Evolutionary conservation across 2,329 filamentous ascomycete genomes (phyloP).

Genomic region (Epicoccum nigrum): DNA sequence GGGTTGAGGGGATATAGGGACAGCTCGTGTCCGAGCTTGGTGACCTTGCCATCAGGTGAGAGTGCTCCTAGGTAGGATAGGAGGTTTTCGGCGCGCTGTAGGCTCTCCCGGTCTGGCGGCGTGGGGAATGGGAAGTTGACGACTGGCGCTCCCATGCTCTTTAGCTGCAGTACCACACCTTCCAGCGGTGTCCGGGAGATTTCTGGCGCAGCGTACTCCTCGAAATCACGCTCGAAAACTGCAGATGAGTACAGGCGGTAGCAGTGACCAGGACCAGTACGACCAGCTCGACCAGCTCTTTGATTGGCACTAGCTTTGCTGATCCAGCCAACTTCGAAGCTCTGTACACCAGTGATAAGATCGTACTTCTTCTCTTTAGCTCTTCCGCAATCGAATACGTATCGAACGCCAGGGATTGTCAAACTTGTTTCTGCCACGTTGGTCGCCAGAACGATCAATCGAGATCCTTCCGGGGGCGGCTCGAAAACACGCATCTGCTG

Average conservation of each 20-base stretch:
- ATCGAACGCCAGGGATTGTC: constrained; percentile 92
- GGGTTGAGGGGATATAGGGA: constrained; percentile 90
- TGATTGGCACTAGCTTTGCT: constrained; percentile 96
- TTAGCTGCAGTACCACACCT: constrained; percentile 86
- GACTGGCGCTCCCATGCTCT: constrained; percentile 90
- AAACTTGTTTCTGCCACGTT: constrained; percentile 98
- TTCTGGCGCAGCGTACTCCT: constrained; percentile 85
- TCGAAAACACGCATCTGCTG: constrained; percentile 94
- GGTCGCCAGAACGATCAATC: constrained; percentile 88
- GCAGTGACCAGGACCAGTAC: constrained; percentile 94
- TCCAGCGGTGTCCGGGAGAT: constrained; percentile 91
- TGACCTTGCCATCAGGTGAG: constrained; percentile 73
- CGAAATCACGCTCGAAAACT: constrained; percentile 88
- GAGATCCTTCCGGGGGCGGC: constrained; percentile 77
- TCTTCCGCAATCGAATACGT: constrained; percentile 93
- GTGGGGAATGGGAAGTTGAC: constrained; percentile 97
- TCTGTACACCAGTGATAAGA: constrained; percentile 87
- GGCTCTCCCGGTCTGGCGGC: constrained; percentile 75
- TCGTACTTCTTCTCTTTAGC: constrained; percentile 93
- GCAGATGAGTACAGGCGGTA: constrained; percentile 94
- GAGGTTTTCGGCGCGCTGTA: constrained; percentile 84
- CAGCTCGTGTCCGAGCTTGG: constrained; percentile 78
- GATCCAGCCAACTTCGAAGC: constrained; percentile 94
- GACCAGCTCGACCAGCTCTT: constrained; percentile 88
- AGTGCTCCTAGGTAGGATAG: constrained; percentile 86